Evolutionary conservation across 768 basidiomycete genomes (phyloP), one percentile per base, ranked within the genome.

Genomic region (Mycena chlorophos): DNA sequence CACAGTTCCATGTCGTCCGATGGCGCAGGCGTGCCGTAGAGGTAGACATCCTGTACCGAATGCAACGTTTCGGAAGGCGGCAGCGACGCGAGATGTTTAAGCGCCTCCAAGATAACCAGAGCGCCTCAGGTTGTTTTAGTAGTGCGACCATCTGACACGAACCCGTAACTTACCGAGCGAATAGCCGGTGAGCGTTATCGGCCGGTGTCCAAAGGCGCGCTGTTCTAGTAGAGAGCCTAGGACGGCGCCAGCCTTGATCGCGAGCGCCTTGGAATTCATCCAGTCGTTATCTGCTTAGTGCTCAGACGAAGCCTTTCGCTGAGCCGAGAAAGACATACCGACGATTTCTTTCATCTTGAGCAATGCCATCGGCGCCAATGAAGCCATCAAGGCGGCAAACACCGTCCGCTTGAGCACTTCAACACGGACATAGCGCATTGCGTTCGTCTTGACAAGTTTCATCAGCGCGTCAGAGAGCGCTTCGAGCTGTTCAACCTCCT

Each of bases 401-500:
- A 81, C 68, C 1, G 82, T 83, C 12, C 77, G 75, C 63, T 70
- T 76, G 55, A 84, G 69, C 25, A 84, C 73, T 67, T 81, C 68
- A 26, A 66, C 74, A 59, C 76, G 72, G 43, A 83, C 69, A 63
- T 78, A 82, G 49, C 75, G 72, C 74, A 83, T 79, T 0, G 79
- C 75, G 48, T 83, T 72, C 0, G 75, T 67, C 61, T 74, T 78
- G 37, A 83, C 57, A 28, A 83, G 66, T 17, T 71, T 69, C 23
- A 57, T 62, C 5, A 85, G 68, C 0, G 83, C 81, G 47, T 69
- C 68, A 5, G 83, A 80, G 1, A 85, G 71, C 6, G 74, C 72
- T 61, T 78, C 65, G 48, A 84, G 65, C 16, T 80, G 80, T 52
- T 84, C 72, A 5, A 82, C 79, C 71, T 85, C 83, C 83, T 85